A percentile compares a stretch with the other conserved stretches of the same genome.
These are phyloP conservation scores for Evansstolkia leycettana DNA, from an alignment of 495 filamentous ascomycete species.

Conservation along the genomic window DNA sequence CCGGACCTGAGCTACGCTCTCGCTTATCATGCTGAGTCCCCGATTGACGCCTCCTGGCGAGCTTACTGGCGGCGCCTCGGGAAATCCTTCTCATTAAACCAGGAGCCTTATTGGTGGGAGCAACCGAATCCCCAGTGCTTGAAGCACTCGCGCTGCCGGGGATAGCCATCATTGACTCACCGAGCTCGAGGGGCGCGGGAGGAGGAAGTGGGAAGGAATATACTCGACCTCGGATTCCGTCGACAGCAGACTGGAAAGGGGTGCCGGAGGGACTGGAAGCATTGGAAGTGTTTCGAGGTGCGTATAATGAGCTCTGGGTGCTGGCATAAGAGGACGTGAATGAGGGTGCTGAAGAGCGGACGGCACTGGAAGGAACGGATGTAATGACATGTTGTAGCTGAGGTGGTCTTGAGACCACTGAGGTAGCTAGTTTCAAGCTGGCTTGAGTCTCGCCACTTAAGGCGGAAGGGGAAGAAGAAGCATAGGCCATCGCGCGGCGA, in stretches of 20 bases:
- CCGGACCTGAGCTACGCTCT: conserved; percentile 78
- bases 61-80: conserved; percentile 49
- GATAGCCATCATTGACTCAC: conserved; percentile 40
- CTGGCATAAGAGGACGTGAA: conserved; percentile 21
- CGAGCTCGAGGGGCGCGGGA: conserved; percentile 40
- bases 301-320: conserved; percentile 20
- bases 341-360: conserved; percentile 14
- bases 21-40: conserved; percentile 59
- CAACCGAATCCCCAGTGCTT: conserved; percentile 29
- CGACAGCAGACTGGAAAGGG: conserved; percentile 38
- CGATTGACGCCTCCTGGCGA: conserved; percentile 55
- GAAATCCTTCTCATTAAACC: conserved; percentile 56
- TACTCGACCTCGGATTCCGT: conserved; percentile 35
- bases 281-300: conserved; percentile 20
- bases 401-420: conserved; percentile 20
- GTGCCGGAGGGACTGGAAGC: conserved; percentile 35
- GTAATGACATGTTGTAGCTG: conserved; percentile 29
- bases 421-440: conserved; percentile 30
- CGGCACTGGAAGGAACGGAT: conserved; percentile 16
- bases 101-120: conserved; percentile 34
- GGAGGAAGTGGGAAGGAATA: conserved; percentile 19
- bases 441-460: conserved; percentile 29
- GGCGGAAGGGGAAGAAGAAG: conserved; percentile 27
- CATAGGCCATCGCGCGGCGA: conserved; percentile 32
- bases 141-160: conserved; percentile 19